Percentiles rank a stretch among this genome's conserved stretches.
phyloP scores from a whole-genome alignment of 2,329 filamentous ascomycete genomes.

The Thermoascus crustaceus region DNA sequence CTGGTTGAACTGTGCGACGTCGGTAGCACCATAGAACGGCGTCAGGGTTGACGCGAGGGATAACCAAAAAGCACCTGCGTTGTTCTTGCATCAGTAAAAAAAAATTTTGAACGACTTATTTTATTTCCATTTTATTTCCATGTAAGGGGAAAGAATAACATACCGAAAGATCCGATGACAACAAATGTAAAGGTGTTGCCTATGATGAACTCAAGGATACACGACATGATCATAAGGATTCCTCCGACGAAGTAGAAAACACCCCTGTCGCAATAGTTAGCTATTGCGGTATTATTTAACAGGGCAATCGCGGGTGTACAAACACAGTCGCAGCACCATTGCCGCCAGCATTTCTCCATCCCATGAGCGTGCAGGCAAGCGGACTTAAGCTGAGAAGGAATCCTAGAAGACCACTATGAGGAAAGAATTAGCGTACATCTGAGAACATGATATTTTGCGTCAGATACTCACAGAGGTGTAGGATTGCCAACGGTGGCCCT shows the following conservation, averaged over 20 bases:
- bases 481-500: conserved; percentile 20
- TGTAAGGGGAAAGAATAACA: conserved; percentile 4
- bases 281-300: too few relatives aligned
- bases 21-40: conserved; percentile 46
- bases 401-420: conserved; percentile 42
- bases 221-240: conserved; percentile 44
- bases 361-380: conserved; percentile 21
- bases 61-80: conserved; percentile 47
- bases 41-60: conserved; percentile 48
- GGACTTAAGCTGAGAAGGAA: conserved; percentile 46
- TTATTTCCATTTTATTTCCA: not conserved
- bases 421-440: not conserved
- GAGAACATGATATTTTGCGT: conserved; percentile 42
- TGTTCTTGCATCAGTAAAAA: conserved; percentile 4
- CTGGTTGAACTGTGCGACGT: conserved; percentile 40
- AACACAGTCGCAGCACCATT: not conserved
- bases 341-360: not conserved
- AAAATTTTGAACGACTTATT: not conserved
- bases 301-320: not conserved
- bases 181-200: conserved; percentile 54
- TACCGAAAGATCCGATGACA: conserved; percentile 48
- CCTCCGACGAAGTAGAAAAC: conserved; percentile 48
- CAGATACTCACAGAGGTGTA: conserved; percentile 33
- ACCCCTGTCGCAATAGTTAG: conserved; percentile 28
- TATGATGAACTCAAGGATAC: conserved; percentile 49